Conservation (phyloP, 257 asterid species). For the Ophiorrhiza pumila region DNA sequence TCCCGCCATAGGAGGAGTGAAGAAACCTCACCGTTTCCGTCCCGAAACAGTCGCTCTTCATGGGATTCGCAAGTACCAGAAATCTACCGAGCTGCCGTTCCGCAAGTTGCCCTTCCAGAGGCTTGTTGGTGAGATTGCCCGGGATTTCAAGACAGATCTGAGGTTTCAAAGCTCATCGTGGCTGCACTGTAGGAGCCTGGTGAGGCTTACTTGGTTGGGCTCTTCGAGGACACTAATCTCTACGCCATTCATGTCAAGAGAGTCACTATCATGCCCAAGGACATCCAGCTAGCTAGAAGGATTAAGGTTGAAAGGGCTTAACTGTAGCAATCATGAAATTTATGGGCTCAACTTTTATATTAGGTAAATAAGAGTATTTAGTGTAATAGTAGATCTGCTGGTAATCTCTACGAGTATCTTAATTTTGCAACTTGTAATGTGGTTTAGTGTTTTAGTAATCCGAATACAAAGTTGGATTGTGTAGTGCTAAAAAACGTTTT, state of each 20-base stretch:
- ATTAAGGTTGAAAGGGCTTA: too few species aligned
- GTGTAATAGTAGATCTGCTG: too few species aligned
- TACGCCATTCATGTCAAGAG: too few species aligned
- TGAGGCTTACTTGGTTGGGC: slow-evolving; percentile 26
- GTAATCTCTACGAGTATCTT: background rate
- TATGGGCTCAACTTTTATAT: too few species aligned
- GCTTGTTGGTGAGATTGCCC: too few species aligned
- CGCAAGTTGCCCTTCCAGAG: too few species aligned
- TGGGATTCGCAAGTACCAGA: slow-evolving; percentile 33
- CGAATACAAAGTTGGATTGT: background rate
- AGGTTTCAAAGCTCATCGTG: slow-evolving; percentile 3
- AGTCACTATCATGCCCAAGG: too few species aligned
- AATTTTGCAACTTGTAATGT: background rate
- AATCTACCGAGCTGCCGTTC: slow-evolving; percentile 33
- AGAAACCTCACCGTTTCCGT: slow-evolving; percentile 33
- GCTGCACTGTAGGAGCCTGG: slow-evolving; percentile 32
- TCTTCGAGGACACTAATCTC: too few species aligned
- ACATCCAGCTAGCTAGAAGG: too few species aligned
- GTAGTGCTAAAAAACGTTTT: background rate
- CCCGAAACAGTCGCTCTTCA: slow-evolving; percentile 33
- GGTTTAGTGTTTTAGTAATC: background rate
- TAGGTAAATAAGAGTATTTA: background rate
- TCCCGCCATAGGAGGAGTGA: slow-evolving; percentile 35
- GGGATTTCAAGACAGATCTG: too few species aligned
- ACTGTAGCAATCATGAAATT: background rate